Conservation (phyloP, 352 stramenopile species). For the Pythium volutum region DNA sequence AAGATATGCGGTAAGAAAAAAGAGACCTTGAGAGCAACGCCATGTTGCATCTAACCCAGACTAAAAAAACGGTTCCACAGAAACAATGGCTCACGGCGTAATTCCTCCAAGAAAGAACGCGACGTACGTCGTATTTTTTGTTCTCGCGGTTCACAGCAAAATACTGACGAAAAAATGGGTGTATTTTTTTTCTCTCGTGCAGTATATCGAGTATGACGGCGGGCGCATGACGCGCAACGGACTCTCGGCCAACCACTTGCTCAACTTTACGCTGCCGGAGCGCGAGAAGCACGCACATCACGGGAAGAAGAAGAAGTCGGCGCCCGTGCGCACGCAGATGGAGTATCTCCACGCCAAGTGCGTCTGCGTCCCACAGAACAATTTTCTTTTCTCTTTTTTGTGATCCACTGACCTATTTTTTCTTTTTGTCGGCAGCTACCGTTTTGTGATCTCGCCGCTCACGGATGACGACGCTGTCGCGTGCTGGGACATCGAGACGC, state of each 20-base stretch:
- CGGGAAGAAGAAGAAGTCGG: conserved; percentile 56
- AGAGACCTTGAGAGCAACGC: neutral
- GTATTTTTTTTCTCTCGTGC: neutral
- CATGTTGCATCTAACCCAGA: neutral
- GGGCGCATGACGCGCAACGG: conserved; percentile 59
- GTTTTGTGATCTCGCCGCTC: conserved; percentile 74
- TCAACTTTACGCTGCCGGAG: conserved; percentile 81
- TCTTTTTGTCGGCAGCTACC: conserved; percentile 42
- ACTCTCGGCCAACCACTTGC: conserved; percentile 76
- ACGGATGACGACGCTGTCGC: conserved; percentile 38
- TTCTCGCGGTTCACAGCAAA: neutral
- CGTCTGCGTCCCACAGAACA: neutral
- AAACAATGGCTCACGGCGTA: conserved; percentile 27
- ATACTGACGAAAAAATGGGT: neutral
- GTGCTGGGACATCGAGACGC: conserved; percentile 70
- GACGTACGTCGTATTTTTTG: conserved; percentile 17
- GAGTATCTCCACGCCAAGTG: conserved; percentile 87
- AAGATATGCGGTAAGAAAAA: conserved; percentile 17
- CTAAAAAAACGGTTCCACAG: neutral
- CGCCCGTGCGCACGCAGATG: conserved; percentile 59
- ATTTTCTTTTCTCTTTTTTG: neutral
- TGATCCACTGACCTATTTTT: neutral
- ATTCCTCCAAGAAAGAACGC: conserved; percentile 24
- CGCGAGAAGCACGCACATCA: conserved; percentile 45
- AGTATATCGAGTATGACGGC: conserved; percentile 31